These are phyloP conservation scores for Clitopilus hobsonii DNA, from an alignment of 768 basidiomycete species.

Conservation along the genomic window DNA sequence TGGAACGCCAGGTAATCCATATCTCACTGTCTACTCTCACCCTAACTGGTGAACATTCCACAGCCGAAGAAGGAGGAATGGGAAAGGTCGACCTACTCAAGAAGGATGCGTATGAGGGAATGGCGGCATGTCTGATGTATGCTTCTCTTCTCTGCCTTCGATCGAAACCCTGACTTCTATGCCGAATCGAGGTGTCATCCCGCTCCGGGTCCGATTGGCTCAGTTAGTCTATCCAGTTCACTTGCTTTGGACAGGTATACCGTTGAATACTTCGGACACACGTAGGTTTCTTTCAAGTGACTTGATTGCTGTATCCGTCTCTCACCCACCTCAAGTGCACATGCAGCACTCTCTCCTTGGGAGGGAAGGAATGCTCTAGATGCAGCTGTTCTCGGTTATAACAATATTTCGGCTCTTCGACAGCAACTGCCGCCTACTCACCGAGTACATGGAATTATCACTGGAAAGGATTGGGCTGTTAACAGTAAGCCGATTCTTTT, in stretches of 20 bases:
- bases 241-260: constrained; percentile 57
- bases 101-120: constrained; percentile 66
- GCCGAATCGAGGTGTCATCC: constrained; percentile 66
- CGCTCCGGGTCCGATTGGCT: constrained; percentile 68
- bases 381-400: constrained; percentile 84
- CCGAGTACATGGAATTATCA: constrained; percentile 77
- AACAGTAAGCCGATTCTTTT: constrained; percentile 49
- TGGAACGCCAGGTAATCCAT: constrained; percentile 65
- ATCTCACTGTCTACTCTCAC: neutral
- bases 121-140: constrained; percentile 76
- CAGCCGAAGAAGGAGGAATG: constrained; percentile 75
- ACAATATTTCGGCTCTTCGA: constrained; percentile 70
- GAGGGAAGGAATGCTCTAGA: constrained; percentile 81
- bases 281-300: constrained; percentile 34
- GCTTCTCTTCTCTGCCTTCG: constrained; percentile 8
- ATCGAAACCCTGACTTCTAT: neutral
- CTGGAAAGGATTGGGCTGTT: constrained; percentile 70
- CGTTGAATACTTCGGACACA: constrained; percentile 70
- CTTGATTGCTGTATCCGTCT: neutral
- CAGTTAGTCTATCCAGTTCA: constrained; percentile 58
- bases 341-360: constrained; percentile 79
- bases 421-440: constrained; percentile 78
- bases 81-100: constrained; percentile 73
- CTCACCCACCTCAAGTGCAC: constrained; percentile 45
- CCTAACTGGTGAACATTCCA: neutral